Evolutionary conservation across 352 stramenopile species (phyloP).

Genomic region (Pythium dissotocum): DNA sequence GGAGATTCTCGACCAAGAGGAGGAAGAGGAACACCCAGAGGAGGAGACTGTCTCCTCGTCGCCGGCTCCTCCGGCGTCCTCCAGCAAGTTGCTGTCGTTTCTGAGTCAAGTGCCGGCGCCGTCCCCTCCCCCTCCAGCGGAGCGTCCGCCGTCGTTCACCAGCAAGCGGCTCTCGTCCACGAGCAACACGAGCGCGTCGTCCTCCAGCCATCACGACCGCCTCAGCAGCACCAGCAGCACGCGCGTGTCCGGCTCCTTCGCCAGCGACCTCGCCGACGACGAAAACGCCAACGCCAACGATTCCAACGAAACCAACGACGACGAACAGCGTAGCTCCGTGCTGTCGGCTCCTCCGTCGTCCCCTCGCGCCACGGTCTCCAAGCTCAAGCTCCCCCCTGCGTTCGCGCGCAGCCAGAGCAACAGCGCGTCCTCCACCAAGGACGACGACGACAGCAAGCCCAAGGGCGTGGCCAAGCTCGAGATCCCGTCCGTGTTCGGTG

Average conservation of each 20-base stretch:
- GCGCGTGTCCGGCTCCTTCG: conserved; percentile 23
- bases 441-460: conserved; percentile 27
- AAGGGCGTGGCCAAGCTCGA: conserved; percentile 25
- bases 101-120: conserved; percentile 59
- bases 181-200: conserved; percentile 6
- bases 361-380: conserved; percentile 16
- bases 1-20: conserved; percentile 16
- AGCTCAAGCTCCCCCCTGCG: conserved; percentile 27
- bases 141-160: conserved; percentile 10
- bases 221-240: conserved; percentile 6
- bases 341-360: conserved; percentile 10
- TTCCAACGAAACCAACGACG: neutral
- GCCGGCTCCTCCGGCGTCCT: neutral
- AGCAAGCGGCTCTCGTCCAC: conserved; percentile 16
- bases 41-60: neutral
- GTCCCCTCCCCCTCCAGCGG: conserved; percentile 21
- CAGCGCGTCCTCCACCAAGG: conserved; percentile 19
- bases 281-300: conserved; percentile 10
- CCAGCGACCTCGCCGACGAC: conserved; percentile 27
- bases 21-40: neutral
- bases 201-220: conserved; percentile 6
- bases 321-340: conserved; percentile 12
- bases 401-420: conserved; percentile 14
- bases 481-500: conserved; percentile 25
- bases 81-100: conserved; percentile 58